Evolutionary conservation across 768 basidiomycete species (phyloP), one percentile per base, ranked within the genome.

Genomic region (Psilocybe subaeruginosa): DNA sequence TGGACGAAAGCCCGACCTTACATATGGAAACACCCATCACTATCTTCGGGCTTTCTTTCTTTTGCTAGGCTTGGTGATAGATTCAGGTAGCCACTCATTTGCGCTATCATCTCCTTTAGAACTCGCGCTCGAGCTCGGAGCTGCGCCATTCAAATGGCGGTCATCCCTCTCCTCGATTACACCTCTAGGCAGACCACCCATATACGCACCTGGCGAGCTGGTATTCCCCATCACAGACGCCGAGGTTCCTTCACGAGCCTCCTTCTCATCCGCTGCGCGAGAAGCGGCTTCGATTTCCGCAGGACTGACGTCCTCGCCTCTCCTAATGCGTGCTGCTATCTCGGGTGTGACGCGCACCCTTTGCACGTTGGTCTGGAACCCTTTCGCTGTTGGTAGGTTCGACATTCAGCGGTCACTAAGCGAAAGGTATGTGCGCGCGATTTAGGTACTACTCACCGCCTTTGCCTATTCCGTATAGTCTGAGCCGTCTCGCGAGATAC

Each of bases 41-140:
- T 56, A 60, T 49, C 61, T 60, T 33, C 66, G 58, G 19, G 74
- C 76, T 54, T 76, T 80, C 54, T 70, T 71, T 49, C 78, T 76
- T 69, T 80, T 83, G 49, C 75, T 79, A 1, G 80, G 76, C n/a
- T 69, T 74, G 7, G 79, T 80, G 31, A 83, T 69, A 4, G 74
- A 74, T 23, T 83, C 80, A 1, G 84, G 83, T 9, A 84, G 65
- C 83, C 83, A 85, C 63, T 85, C 84, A 60, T 84, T 84, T 19
- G 61, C 70, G 31, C 73, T 70, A 19, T 70, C 70, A 29, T 65
- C 61, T 19, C 69, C 64, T 14, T 39, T 39, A n/a, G 4, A 4
- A n/a, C 14, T 43, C 41, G 41, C 14, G 33, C 68, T 67, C 3
- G 37, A 57, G 47, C 54, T 54, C 17, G 27, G 56, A 43, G 6